Evolutionary conservation across 495 filamentous ascomycete species (phyloP), one percentile per base, ranked within the genome.

Genomic region (Hyaloscypha bicolor): DNA sequence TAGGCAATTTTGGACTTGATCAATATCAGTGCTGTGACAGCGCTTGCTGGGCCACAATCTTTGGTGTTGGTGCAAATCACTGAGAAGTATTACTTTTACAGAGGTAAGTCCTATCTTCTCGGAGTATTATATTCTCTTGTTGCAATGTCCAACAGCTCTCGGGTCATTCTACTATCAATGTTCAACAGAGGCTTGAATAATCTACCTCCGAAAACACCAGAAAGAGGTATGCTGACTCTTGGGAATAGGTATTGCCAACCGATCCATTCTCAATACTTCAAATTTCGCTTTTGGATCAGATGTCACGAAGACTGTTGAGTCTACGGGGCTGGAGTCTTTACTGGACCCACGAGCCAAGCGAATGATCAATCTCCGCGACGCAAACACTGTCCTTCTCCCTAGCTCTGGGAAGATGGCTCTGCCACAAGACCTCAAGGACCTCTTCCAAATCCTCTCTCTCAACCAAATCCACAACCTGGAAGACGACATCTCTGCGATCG

Each of bases 1-100:
- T 3, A 48, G 31, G 6, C 19, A 19, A 25, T 63, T 14, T 35
- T 68, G 21, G 35, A 68, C 55, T 51, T 35, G 14, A 48, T 45
- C 1, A 68, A 68, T 25, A 63, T 68, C 52, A 68, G 63, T 63
- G 66, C 60, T 9, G 66, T 68, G 4, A 68, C 66, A 51, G 60
- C 66, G 4, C 53, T 68, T 31, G 66, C 66, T 3, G 66, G 66
- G 32, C 66, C 66, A 60, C 66, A 68, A 25, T 63, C 60, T 12
- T 59, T 68, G 53, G 53, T 68, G 9, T 51, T 68, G 31, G 35
- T 63, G 9, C 8, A 37, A 12, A 37, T 37, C 12, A 1, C 25
- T 25, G 25, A 51, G 25, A 68, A 63, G 53, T 68, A 31, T 39
- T 68, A 58, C 37, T 68, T 68, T 48, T 68, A 68, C 30, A 14